Conservation (phyloP, 2,329 filamentous ascomycete species). For the Fulvia fulva region DNA sequence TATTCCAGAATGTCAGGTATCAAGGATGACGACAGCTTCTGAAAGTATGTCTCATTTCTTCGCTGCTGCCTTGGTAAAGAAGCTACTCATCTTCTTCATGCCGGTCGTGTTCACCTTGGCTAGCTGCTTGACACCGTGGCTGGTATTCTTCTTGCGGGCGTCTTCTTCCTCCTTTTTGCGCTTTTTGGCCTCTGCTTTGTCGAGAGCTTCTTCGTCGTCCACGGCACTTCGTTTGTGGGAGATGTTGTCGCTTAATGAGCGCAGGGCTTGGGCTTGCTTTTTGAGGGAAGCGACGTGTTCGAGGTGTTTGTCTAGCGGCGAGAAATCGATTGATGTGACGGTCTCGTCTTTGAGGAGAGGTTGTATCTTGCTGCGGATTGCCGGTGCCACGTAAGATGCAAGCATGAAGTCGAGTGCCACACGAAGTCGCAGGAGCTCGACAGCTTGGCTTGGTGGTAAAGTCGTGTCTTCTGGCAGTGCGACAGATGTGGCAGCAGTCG, state of each 20-base stretch:
- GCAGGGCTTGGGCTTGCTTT: conserved; percentile 65
- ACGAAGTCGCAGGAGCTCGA: conserved; percentile 59
- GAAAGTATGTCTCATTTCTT: conserved; percentile 12
- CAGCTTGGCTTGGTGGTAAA: conserved; percentile 38
- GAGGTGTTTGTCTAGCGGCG: conserved; percentile 67
- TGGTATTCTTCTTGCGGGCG: conserved; percentile 75
- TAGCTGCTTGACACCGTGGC: conserved; percentile 70
- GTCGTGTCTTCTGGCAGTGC: conserved; percentile 29
- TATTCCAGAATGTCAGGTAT: background rate
- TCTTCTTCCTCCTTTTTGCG: conserved; percentile 85
- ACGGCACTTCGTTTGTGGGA: conserved; percentile 55
- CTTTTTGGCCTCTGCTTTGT: conserved; percentile 70
- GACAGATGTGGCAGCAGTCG: conserved; percentile 26
- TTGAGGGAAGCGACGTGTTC: conserved; percentile 62
- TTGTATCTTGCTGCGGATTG: conserved; percentile 44
- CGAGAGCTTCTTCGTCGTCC: conserved; percentile 62
- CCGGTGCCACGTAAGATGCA: conserved; percentile 55
- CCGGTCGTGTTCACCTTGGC: conserved; percentile 87
- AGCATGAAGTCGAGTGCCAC: conserved; percentile 63
- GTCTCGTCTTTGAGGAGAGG: conserved; percentile 37
- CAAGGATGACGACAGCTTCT: background rate
- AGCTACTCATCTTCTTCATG: conserved; percentile 96
- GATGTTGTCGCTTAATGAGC: conserved; percentile 66
- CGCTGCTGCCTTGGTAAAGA: conserved; percentile 66
- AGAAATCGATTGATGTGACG: conserved; percentile 56